Evolutionary conservation across 2,329 filamentous ascomycete genomes (phyloP).

Genomic region (Paraphoma chrysanthemicola): DNA sequence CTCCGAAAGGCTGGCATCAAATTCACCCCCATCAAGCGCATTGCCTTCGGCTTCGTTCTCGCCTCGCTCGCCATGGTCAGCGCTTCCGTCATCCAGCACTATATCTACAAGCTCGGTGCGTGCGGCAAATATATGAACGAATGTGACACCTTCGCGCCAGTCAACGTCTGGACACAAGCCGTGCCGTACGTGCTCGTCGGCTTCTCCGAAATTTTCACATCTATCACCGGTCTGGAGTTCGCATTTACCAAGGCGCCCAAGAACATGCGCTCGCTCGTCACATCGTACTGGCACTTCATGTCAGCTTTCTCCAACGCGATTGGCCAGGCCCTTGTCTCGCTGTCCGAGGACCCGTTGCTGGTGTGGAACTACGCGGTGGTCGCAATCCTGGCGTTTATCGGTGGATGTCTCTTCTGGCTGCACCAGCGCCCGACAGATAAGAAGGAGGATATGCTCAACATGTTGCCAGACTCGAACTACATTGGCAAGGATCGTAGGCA

Average conservation of each 20-base stretch:
- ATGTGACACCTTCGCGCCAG: slow-evolving; percentile 62
- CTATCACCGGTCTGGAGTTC: slow-evolving; percentile 72
- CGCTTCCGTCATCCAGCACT: slow-evolving; percentile 61
- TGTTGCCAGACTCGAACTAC: slow-evolving; percentile 54
- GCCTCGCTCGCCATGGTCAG: slow-evolving; percentile 58
- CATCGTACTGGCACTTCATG: slow-evolving; percentile 73
- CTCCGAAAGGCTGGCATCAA: slow-evolving; percentile 56
- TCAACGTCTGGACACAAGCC: slow-evolving; percentile 68
- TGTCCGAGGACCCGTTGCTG: slow-evolving; percentile 69
- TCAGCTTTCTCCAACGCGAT: slow-evolving; percentile 73
- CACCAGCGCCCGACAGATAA: slow-evolving; percentile 70
- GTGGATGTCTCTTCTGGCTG: slow-evolving; percentile 72
- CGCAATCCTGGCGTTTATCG: slow-evolving; percentile 67
- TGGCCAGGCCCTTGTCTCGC: slow-evolving; percentile 70
- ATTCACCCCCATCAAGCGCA: slow-evolving; percentile 63
- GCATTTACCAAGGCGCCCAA: slow-evolving; percentile 79
- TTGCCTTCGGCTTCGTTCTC: slow-evolving; percentile 58
- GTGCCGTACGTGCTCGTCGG: slow-evolving; percentile 60
- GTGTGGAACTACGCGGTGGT: slow-evolving; percentile 75
- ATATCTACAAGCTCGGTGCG: slow-evolving; percentile 68
- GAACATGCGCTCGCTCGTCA: slow-evolving; percentile 82
- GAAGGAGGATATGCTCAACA: slow-evolving; percentile 73
- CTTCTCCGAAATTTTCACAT: slow-evolving; percentile 65
- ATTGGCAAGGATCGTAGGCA: slow-evolving; percentile 39
- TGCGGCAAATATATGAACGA: slow-evolving; percentile 65